Evolutionary conservation across 2,329 filamentous ascomycete species (phyloP).

Genomic region (Graphiopsis chlorocephala): DNA sequence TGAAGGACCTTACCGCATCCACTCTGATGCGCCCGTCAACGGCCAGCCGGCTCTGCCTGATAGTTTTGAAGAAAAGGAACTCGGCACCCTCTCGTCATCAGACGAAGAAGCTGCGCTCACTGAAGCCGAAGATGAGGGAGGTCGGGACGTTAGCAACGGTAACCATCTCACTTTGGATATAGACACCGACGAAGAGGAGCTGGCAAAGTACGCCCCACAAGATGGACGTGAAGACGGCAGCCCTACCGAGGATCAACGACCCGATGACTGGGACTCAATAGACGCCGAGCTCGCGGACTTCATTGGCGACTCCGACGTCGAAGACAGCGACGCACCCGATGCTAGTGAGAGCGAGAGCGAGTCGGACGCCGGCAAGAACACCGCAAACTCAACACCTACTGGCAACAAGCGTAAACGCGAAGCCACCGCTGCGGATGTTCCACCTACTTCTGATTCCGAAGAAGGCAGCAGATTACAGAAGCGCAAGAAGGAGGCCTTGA

Average conservation of each 20-base stretch:
- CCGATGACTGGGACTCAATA: conserved; percentile 44
- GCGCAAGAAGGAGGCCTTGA: conserved; percentile 48
- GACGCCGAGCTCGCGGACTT: conserved; percentile 77
- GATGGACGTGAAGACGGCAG: conserved; percentile 36
- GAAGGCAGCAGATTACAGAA: conserved; percentile 45
- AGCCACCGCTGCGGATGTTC: conserved; percentile 33
- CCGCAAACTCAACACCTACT: conserved; percentile 22
- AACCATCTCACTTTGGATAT: conserved; percentile 29
- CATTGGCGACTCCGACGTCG: conserved; percentile 39
- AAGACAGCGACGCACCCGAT: conserved; percentile 45
- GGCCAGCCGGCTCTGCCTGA: conserved; percentile 29
- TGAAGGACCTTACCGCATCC: conserved; percentile 74
- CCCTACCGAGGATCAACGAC: conserved; percentile 28
- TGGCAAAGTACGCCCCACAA: conserved; percentile 49
- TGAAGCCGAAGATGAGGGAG: conserved; percentile 35
- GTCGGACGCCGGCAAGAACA: neutral
- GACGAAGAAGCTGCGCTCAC: conserved; percentile 44
- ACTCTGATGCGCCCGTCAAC: conserved; percentile 67
- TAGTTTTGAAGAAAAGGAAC: conserved; percentile 32
- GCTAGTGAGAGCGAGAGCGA: conserved; percentile 33
- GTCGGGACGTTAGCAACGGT: conserved; percentile 23
- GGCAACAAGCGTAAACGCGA: conserved; percentile 32
- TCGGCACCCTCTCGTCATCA: conserved; percentile 41
- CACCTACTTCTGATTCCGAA: conserved; percentile 39
- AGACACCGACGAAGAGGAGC: conserved; percentile 38